A percentile compares a stretch with the other conserved stretches of the same genome.
These are phyloP conservation scores for Mycena epipterygia DNA, from an alignment of 768 basidiomycete species.

Conservation along the genomic window DNA sequence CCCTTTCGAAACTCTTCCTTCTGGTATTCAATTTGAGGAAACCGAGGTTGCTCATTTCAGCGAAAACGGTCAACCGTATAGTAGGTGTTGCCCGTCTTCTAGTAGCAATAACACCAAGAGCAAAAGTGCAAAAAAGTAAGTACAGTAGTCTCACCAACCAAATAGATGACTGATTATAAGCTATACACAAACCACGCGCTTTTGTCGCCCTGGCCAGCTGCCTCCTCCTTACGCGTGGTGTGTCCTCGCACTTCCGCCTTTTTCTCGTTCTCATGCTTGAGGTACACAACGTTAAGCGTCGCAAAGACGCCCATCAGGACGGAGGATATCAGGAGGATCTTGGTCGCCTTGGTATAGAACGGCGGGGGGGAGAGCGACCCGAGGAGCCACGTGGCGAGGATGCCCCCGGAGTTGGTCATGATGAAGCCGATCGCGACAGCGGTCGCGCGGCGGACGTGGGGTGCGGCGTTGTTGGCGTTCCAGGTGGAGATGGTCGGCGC, in stretches of 20 bases:
- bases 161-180: no score
- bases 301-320: conserved; percentile 43
- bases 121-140: no score
- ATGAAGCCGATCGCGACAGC: conserved; percentile 59
- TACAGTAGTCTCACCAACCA: no score
- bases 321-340: conserved; percentile 40
- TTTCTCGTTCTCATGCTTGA: conserved; percentile 46
- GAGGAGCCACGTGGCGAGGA: conserved; percentile 59
- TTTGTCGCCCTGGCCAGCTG: conserved; percentile 58
- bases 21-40: no score
- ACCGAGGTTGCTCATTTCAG: no score
- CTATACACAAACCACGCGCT: conserved; percentile 70
- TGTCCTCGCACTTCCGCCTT: conserved; percentile 55
- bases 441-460: conserved; percentile 62
- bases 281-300: conserved; percentile 42
- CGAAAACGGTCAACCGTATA: no score
- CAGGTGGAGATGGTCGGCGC: conserved; percentile 60
- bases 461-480: conserved; percentile 65
- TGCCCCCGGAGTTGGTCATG: conserved; percentile 58
- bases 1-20: no score
- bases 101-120: no score
- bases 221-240: conserved; percentile 51
- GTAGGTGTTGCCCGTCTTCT: no score
- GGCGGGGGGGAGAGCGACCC: conserved; percentile 54
- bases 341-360: conserved; percentile 51